phyloP scores from a whole-genome alignment of 2,329 filamentous ascomycete species.

The Penicillium rolfsii region DNA sequence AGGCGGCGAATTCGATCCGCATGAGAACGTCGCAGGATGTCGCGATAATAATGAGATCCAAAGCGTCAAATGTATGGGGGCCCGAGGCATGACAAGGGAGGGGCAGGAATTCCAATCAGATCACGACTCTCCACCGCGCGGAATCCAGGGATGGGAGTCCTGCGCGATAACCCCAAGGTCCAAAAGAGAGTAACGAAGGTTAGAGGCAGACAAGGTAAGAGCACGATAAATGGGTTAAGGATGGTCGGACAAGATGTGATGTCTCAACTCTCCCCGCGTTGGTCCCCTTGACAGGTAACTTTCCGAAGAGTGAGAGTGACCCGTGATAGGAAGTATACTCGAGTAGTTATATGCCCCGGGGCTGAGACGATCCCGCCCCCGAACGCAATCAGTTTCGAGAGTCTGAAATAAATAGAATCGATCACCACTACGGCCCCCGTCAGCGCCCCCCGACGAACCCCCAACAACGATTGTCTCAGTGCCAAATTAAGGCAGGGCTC shows the following conservation, averaged over 20 bases:
- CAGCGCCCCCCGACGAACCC: constrained; percentile 16
- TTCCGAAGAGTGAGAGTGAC: constrained; percentile 3
- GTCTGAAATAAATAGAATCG: not conserved
- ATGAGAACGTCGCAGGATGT: constrained; percentile 12
- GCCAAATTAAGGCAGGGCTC: constrained; percentile 2
- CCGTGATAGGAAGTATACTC: constrained; percentile 15
- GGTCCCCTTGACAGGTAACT: constrained; percentile 17
- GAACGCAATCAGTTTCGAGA: not conserved
- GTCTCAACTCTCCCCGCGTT: constrained; percentile 28
- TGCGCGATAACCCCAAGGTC: constrained; percentile 6
- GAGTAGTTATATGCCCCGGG: not conserved
- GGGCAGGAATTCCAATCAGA: constrained; percentile 26
- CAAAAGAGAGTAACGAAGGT: constrained; percentile 7
- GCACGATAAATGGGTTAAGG: not conserved
- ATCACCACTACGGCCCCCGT: constrained; percentile 12
- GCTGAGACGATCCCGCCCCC: constrained; percentile 4
- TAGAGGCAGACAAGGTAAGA: not conserved
- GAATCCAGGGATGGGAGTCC: constrained; percentile 27
- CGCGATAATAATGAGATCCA: constrained; percentile 12
- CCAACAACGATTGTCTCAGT: constrained; percentile 21
- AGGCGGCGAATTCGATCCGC: constrained; percentile 5
- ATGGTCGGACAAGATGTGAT: constrained; percentile 19
- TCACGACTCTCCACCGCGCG: constrained; percentile 18
- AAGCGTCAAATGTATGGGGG: constrained; percentile 18
- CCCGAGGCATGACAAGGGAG: constrained; percentile 27